These are phyloP conservation scores for Ogataea chonburiensis DNA, from an alignment of 805 yeast species.

Conservation along the genomic window DNA sequence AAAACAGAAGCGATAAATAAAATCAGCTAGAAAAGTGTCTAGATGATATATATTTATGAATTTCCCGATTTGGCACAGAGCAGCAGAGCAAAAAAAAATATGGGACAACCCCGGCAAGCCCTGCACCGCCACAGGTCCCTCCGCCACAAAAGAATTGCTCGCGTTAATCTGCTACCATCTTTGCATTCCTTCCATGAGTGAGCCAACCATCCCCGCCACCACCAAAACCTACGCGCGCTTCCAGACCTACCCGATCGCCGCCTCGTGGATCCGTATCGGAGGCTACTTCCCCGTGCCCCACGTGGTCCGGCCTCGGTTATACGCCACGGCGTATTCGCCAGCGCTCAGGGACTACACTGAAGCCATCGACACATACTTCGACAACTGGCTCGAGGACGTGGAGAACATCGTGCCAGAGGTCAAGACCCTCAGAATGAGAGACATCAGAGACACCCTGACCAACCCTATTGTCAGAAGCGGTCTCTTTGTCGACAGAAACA, in stretches of 20 bases:
- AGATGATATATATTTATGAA: conserved; percentile 1
- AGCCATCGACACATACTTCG: conserved; percentile 50
- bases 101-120: too few species aligned
- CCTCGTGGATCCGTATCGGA: conserved; percentile 32
- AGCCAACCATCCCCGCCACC: conserved; percentile 18
- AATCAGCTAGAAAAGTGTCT: neutral
- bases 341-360: conserved; percentile 22
- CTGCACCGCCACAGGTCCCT: conserved; percentile 3
- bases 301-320: conserved; percentile 25
- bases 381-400: conserved; percentile 50
- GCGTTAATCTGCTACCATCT: conserved; percentile 8
- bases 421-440: conserved; percentile 51
- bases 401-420: conserved; percentile 61
- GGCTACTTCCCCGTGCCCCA: conserved; percentile 29
- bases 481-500: conserved; percentile 35
- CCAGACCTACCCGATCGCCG: conserved; percentile 47
- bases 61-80: conserved; percentile 3
- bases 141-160: conserved; percentile 7
- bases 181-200: conserved; percentile 8
- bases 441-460: conserved; percentile 46
- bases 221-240: conserved; percentile 42
- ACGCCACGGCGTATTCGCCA: conserved; percentile 27
- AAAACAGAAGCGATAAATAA: conserved; percentile 17
- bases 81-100: neutral
- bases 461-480: conserved; percentile 52